Evolutionary conservation across 768 basidiomycete genomes (phyloP).

Genomic region (Trametes coccinea): DNA sequence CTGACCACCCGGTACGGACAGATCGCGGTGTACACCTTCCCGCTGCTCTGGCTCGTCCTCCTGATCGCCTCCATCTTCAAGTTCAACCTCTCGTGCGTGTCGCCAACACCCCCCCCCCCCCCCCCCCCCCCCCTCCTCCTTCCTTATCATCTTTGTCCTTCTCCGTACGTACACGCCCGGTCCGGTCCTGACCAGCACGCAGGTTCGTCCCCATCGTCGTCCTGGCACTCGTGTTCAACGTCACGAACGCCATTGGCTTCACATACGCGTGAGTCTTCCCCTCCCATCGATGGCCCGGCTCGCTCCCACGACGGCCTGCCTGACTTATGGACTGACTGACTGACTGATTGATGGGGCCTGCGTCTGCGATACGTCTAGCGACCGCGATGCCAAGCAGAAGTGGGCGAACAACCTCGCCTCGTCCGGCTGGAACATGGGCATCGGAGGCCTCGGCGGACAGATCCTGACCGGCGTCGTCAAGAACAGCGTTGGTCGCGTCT

Average conservation of each 20-base stretch:
- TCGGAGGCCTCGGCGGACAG: constrained; percentile 85
- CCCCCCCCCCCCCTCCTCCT: no score
- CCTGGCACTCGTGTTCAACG: constrained; percentile 93
- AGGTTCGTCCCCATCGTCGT: constrained; percentile 95
- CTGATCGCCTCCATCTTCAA: constrained; percentile 88
- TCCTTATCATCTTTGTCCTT: background rate
- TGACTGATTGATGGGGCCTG: background rate
- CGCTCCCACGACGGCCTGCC: background rate
- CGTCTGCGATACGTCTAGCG: constrained; percentile 42
- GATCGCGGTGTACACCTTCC: constrained; percentile 90
- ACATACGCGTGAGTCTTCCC: constrained; percentile 89
- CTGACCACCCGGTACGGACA: constrained; percentile 30
- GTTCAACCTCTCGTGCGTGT: constrained; percentile 84
- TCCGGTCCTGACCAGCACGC: constrained; percentile 5
- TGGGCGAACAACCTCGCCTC: constrained; percentile 81
- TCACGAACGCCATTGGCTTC: constrained; percentile 95
- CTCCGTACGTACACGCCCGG: constrained; percentile 1
- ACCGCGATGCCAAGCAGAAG: constrained; percentile 89
- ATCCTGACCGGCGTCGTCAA: constrained; percentile 81
- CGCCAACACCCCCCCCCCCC: no score
- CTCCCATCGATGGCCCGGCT: background rate
- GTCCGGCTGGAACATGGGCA: constrained; percentile 68
- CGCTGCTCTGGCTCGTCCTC: constrained; percentile 82
- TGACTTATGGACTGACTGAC: no score
- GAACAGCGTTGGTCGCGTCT: constrained; percentile 76